Conservation (phyloP, 2,329 filamentous ascomycete species). For the Beauveria bassiana region DNA sequence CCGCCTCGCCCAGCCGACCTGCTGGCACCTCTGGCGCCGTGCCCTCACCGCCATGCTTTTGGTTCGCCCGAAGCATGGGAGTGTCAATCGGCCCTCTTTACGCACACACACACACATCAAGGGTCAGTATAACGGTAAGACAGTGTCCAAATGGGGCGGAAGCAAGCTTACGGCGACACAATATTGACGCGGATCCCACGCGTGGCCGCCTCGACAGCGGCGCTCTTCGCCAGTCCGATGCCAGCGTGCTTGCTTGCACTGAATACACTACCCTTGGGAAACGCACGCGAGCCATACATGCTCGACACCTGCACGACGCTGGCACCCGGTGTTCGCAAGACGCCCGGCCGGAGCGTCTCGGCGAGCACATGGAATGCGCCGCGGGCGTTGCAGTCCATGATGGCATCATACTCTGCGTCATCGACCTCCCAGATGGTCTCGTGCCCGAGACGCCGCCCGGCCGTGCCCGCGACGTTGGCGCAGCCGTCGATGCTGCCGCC, state of each 20-base stretch:
- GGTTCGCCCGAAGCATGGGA: background rate
- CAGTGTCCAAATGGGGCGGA: background rate
- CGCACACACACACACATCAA: background rate
- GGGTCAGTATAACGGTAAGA: background rate
- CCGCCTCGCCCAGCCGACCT: background rate
- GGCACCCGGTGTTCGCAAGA: background rate
- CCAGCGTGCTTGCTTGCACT: background rate
- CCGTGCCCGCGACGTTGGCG: background rate
- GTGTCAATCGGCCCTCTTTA: background rate
- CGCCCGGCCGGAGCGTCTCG: background rate
- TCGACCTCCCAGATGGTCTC: background rate
- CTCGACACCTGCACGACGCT: background rate
- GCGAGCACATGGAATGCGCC: background rate
- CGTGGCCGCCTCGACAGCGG: background rate
- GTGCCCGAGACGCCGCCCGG: background rate
- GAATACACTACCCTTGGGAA: background rate
- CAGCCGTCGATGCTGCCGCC: background rate
- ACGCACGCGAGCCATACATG: background rate
- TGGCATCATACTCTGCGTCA: background rate
- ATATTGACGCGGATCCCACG: background rate
- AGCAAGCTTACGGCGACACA: background rate
- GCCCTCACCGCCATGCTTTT: background rate
- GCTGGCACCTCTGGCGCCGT: background rate
- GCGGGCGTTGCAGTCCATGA: background rate
- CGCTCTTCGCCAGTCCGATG: background rate